Conservation (phyloP, 345 rosid species). For the Salix dunnii region DNA sequence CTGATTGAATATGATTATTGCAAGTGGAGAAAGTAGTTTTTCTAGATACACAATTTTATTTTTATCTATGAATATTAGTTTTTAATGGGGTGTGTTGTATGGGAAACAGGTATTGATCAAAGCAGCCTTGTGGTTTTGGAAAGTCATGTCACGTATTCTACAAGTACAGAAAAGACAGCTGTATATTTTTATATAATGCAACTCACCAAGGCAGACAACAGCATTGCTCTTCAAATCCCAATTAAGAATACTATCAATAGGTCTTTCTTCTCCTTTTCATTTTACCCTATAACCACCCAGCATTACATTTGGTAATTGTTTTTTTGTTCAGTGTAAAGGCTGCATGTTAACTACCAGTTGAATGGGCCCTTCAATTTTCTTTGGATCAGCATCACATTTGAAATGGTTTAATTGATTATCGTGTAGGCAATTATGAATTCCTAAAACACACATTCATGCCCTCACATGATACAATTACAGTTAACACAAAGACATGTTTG, state of each 20-base stretch:
- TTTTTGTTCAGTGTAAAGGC: background rate
- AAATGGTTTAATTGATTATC: background rate
- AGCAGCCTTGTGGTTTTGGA: slow-evolving; percentile 24
- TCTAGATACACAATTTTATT: background rate
- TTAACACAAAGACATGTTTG: background rate
- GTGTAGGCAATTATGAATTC: background rate
- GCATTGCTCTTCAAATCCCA: background rate
- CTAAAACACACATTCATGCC: background rate
- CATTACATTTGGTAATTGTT: background rate
- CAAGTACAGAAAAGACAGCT: slow-evolving; percentile 27
- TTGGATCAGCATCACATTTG: background rate
- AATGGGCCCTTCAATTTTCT: background rate
- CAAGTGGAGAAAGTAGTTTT: background rate
- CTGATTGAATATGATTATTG: background rate
- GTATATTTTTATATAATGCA: slow-evolving; percentile 29
- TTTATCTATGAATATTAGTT: background rate
- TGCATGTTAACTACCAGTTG: background rate
- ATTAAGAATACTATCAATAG: slow-evolving; percentile 18
- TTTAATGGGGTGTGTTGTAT: background rate
- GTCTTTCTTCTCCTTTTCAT: slow-evolving; percentile 9
- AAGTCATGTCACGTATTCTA: slow-evolving; percentile 19
- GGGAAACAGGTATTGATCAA: slow-evolving; percentile 20
- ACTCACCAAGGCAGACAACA: slow-evolving; percentile 15
- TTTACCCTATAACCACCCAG: background rate
- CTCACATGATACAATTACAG: background rate